Percentiles rank a stretch among this genome's conserved stretches.
Conservation (phyloP, 1,284 basidiomycete genomes). For the Apiotrichum domesticum region DNA sequence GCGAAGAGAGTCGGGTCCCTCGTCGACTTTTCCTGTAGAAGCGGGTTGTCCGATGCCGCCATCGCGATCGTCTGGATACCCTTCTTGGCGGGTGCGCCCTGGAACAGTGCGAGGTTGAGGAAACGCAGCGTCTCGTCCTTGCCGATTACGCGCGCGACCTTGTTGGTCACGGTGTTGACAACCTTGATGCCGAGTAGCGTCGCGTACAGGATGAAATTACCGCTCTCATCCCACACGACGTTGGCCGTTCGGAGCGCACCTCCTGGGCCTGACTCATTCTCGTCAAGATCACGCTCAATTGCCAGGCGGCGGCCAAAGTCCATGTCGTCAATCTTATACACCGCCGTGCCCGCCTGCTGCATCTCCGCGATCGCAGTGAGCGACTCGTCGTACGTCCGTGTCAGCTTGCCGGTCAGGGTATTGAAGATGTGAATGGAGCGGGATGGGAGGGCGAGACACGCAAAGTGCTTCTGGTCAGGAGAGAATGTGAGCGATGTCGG, state of each 20-base stretch:
- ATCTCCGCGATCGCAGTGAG: slow-evolving; percentile 88
- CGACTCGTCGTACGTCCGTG: slow-evolving; percentile 91
- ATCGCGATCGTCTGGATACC: slow-evolving; percentile 79
- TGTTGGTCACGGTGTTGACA: slow-evolving; percentile 88
- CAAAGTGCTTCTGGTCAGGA: slow-evolving; percentile 78
- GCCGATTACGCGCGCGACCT: slow-evolving; percentile 80
- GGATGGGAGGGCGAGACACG: slow-evolving; percentile 84
- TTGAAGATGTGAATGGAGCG: slow-evolving; percentile 90
- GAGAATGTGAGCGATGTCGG: slow-evolving; percentile 88
- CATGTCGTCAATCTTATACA: slow-evolving; percentile 95
- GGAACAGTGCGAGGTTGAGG: slow-evolving; percentile 82
- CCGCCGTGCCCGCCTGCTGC: slow-evolving; percentile 87
- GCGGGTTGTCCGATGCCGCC: slow-evolving; percentile 90
- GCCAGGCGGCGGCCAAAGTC: slow-evolving; percentile 96
- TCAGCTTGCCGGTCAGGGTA: slow-evolving; percentile 82
- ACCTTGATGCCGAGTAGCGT: slow-evolving; percentile 95
- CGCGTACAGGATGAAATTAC: slow-evolving; percentile 87
- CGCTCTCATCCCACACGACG: slow-evolving; percentile 94
- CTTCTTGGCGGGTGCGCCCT: slow-evolving; percentile 86
- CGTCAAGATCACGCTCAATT: slow-evolving; percentile 80
- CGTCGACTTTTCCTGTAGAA: slow-evolving; percentile 72
- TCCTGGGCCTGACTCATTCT: slow-evolving; percentile 36
- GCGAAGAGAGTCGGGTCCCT: slow-evolving; percentile 90
- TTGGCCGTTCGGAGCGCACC: slow-evolving; percentile 61
- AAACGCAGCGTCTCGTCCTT: slow-evolving; percentile 93